These are phyloP conservation scores for Hymenoscyphus fructigenus DNA, from an alignment of 2,329 filamentous ascomycete genomes.

Conservation along the genomic window DNA sequence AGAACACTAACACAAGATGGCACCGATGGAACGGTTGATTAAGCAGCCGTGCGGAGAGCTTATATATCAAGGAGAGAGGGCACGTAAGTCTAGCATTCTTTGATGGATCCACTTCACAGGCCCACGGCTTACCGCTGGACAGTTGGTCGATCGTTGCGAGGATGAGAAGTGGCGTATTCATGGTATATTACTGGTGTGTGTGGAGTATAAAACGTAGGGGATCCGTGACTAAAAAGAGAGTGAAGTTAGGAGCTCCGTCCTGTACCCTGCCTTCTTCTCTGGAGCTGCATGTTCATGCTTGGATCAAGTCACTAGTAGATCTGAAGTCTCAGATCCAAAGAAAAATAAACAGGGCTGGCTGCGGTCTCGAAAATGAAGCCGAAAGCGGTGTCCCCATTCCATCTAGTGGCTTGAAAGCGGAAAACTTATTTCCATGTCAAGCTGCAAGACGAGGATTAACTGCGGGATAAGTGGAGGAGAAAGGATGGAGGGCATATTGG, in stretches of 20 bases:
- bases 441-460: not conserved
- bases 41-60: not conserved
- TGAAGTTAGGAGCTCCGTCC: not conserved
- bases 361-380: not conserved
- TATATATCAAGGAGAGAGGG: constrained; percentile 4
- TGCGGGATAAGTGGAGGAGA: constrained; percentile 2
- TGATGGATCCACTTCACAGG: not conserved
- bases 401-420: not conserved
- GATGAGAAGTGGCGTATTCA: constrained; percentile 2
- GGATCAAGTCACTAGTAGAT: constrained; percentile 10
- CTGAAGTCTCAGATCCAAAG: constrained; percentile 14
- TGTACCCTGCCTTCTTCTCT: not conserved
- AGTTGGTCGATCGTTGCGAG: constrained; percentile 10
- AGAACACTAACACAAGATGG: constrained; percentile 2
- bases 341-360: constrained; percentile 9
- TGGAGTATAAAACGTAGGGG: not conserved
- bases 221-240: not conserved
- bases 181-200: not conserved
- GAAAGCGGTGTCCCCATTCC: not conserved
- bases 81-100: not conserved
- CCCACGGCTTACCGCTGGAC: not conserved
- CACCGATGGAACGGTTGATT: constrained; percentile 8
- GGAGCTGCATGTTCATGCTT: constrained; percentile 22
- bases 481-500: not conserved
- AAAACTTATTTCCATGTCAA: not conserved